Evolutionary conservation across 1,284 basidiomycete species (phyloP).

Genomic region (Fomitopsis pinicola): DNA sequence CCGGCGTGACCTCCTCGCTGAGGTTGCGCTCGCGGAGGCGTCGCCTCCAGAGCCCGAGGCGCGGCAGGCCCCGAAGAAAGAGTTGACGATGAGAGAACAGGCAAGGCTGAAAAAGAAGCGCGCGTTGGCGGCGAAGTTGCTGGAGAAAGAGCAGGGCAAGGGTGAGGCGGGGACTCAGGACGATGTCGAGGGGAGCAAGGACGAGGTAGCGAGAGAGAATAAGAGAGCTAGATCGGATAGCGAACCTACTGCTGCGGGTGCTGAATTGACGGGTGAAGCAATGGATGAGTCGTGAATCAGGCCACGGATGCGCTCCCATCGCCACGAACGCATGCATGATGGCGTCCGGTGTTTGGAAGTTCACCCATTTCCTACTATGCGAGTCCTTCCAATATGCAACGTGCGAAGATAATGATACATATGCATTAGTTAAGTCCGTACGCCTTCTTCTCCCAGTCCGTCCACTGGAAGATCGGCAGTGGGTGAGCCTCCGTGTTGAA

Average conservation of each 20-base stretch:
- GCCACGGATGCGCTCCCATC: not conserved
- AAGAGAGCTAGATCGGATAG: conserved; percentile 16
- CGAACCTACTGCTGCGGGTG: not conserved
- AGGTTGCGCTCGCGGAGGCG: conserved; percentile 11
- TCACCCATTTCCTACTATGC: not conserved
- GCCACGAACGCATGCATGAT: too few relatives aligned
- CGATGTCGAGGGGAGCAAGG: conserved; percentile 5
- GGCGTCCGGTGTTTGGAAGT: too few relatives aligned
- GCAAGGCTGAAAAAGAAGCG: conserved; percentile 27
- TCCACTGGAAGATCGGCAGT: conserved; percentile 72
- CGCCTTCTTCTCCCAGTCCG: conserved; percentile 27
- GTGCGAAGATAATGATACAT: not conserved
- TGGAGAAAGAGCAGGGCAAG: conserved; percentile 13
- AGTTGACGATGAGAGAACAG: conserved; percentile 26
- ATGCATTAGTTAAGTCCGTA: conserved; percentile 15
- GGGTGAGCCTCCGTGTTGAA: conserved; percentile 88
- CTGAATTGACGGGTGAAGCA: not conserved
- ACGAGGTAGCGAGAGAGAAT: conserved; percentile 9
- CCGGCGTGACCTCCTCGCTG: conserved; percentile 25
- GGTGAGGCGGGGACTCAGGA: not conserved
- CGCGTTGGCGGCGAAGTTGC: conserved; percentile 26
- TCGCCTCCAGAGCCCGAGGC: conserved; percentile 4
- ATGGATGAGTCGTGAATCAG: conserved; percentile 9
- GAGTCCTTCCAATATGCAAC: not conserved
- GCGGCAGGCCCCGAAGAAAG: conserved; percentile 9